Percentiles rank a stretch among this genome's conserved stretches.
Evolutionary conservation across 1,284 basidiomycete genomes (phyloP).

Genomic region (Meira nashicola): DNA sequence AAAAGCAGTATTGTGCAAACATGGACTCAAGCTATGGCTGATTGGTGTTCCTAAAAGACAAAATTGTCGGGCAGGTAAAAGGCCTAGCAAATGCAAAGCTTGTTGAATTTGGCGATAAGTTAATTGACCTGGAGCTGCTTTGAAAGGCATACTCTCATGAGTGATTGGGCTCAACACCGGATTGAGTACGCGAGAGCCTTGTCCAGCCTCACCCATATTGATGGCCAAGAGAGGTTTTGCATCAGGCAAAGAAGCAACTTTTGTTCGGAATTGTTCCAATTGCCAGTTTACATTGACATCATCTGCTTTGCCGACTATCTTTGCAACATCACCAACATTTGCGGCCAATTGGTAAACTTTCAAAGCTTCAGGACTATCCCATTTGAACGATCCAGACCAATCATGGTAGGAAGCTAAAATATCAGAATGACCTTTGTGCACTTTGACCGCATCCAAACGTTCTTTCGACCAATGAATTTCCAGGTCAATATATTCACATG

Average conservation of each 20-base stretch:
- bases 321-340: constrained; percentile 73
- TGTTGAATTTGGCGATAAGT: constrained; percentile 78
- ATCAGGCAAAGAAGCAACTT: constrained; percentile 54
- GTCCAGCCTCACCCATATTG: constrained; percentile 86
- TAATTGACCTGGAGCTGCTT: constrained; percentile 85
- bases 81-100: constrained; percentile 74
- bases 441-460: constrained; percentile 62
- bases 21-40: constrained; percentile 81
- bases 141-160: constrained; percentile 71
- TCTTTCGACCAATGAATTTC: constrained; percentile 73
- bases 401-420: constrained; percentile 94
- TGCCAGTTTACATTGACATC: constrained; percentile 73
- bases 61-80: constrained; percentile 68
- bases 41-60: constrained; percentile 88
- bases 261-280: constrained; percentile 66
- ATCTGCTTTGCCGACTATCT: constrained; percentile 81
- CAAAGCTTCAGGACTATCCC: constrained; percentile 67
- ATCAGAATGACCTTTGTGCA: constrained; percentile 67
- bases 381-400: constrained; percentile 77
- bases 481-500: constrained; percentile 88
- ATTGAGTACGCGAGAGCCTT: constrained; percentile 77
- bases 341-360: constrained; percentile 30
- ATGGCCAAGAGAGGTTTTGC: constrained; percentile 74
- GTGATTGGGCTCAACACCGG: constrained; percentile 81
- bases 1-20: constrained; percentile 87